Evolutionary conservation across 1,139 yeast species (phyloP), one percentile per base, ranked within the genome.

Genomic region (Debaryomyces udenii): DNA sequence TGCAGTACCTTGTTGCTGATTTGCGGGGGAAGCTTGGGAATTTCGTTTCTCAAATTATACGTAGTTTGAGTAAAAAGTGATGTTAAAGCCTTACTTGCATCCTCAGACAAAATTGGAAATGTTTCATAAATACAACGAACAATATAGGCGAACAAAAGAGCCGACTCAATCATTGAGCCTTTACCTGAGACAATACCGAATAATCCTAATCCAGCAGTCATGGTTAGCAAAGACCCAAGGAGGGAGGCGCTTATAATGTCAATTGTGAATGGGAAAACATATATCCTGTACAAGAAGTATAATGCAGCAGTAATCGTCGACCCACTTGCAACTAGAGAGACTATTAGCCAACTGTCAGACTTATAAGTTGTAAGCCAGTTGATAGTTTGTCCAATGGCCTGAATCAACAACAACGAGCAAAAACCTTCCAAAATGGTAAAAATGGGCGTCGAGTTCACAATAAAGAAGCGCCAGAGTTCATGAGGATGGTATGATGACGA

Each of bases 361-460:
- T 74, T 78, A 50, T 74, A 69, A 27, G 74, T 70, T n/a, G 84
- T 79, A 35, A 89, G 66, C 86, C 93, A 85, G 47, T 79, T 76
- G 41, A 88, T 76, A 6, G 88, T 80, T 57, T 89, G 93, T 6
- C 98, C 97, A 31, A 87, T 76, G 6, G 96, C 90, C 64, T 93
- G 99, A 47, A 93, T 88, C 22, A 90, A 83, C 43, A 93, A 69
- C 31, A 93, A 76, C 0, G 96, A 83, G 64, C 97, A 93, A 54
- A 93, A 85, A 1, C 99, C 99, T 66, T 93, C 99, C 42, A 90
- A 66, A 11, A 90, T 74, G 1, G 97, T 87, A 63, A 93, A 91
- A 36, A 87, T 69, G 0, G 96, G 94, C 1, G 99, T 93, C 6
- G 96, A 80, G 58, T 88, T 87, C 36, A 81, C 74, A 35, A 93